Percentiles rank a stretch among this genome's conserved stretches.
These are phyloP conservation scores for Lathyrus sativus DNA, from an alignment of 306 rosid species.

Conservation along the genomic window DNA sequence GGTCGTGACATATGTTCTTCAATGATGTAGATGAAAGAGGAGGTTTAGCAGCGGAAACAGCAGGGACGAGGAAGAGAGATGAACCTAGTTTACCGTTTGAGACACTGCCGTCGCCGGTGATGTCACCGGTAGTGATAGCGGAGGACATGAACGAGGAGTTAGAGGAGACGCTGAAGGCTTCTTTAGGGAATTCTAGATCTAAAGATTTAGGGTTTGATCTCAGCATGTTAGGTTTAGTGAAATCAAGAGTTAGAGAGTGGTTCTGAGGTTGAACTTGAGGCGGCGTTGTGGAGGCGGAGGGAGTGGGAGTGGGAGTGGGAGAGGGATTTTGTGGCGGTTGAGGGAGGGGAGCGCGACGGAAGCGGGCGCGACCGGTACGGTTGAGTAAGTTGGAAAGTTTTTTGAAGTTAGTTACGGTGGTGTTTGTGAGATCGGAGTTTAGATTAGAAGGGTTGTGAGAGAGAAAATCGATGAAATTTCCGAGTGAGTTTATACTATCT, in stretches of 20 bases:
- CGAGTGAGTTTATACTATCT: slow-evolving; percentile 73
- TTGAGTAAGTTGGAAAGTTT: slow-evolving; percentile 60
- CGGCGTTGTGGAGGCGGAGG: background rate
- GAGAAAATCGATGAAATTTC: slow-evolving; percentile 52
- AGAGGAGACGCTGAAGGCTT: slow-evolving; percentile 75
- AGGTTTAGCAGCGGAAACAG: slow-evolving; percentile 57
- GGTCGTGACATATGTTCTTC: slow-evolving; percentile 73
- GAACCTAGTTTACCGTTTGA: slow-evolving; percentile 70
- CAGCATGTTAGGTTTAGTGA: slow-evolving; percentile 57
- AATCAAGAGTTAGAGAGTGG: slow-evolving; percentile 48
- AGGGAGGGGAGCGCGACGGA: slow-evolving; percentile 66
- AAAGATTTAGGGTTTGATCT: slow-evolving; percentile 44
- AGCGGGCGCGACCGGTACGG: slow-evolving; percentile 90
- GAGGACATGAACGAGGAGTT: slow-evolving; percentile 88
- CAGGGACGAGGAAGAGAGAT: slow-evolving; percentile 49
- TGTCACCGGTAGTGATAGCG: slow-evolving; percentile 79
- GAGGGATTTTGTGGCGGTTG: background rate
- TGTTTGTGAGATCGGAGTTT: slow-evolving; percentile 62
- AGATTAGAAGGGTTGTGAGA: slow-evolving; percentile 51
- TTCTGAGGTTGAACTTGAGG: background rate
- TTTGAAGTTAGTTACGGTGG: slow-evolving; percentile 68
- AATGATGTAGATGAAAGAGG: slow-evolving; percentile 52
- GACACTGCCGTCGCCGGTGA: slow-evolving; percentile 87
- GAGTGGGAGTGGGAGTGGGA: background rate
- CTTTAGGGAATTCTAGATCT: slow-evolving; percentile 62